phyloP scores from a whole-genome alignment of 2,329 filamentous ascomycete species.

The Neonectria faginata region DNA sequence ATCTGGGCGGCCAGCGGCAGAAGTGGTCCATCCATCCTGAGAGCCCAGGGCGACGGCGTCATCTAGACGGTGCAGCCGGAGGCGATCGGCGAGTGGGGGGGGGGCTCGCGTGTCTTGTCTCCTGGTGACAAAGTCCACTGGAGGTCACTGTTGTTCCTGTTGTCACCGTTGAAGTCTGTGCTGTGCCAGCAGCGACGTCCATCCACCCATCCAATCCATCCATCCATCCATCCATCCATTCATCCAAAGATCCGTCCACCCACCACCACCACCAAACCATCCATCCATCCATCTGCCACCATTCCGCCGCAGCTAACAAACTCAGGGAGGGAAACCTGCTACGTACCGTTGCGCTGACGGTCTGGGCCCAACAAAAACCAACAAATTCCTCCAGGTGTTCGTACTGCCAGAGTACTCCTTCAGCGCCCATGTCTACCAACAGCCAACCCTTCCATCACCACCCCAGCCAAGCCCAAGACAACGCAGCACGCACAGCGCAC shows the following conservation, averaged over 20 bases:
- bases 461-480: conserved; percentile 17
- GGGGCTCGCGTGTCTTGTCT: conserved; percentile 31
- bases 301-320: conserved; percentile 16
- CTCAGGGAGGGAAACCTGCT: conserved; percentile 6
- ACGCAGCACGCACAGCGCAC: conserved; percentile 5
- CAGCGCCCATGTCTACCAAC: conserved; percentile 11
- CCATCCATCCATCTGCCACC: conserved; percentile 13
- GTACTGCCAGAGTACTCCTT: conserved; percentile 15
- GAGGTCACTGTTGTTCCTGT: conserved; percentile 2
- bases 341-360: conserved; percentile 6
- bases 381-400: conserved; percentile 18
- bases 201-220: neutral
- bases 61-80: conserved; percentile 30
- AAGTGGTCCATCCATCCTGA: too few species aligned
- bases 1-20: conserved; percentile 26
- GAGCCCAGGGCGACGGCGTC: conserved; percentile 22
- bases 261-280: conserved; percentile 3
- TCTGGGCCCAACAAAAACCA: conserved; percentile 15
- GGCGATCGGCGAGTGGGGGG: conserved; percentile 32
- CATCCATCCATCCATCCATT: neutral
- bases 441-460: conserved; percentile 5
- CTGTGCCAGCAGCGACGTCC: neutral
- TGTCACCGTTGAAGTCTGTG: neutral
- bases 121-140: conserved; percentile 14
- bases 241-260: neutral